These are phyloP conservation scores for Croton laevigatus DNA, from an alignment of 441 rosid species.

Conservation along the genomic window DNA sequence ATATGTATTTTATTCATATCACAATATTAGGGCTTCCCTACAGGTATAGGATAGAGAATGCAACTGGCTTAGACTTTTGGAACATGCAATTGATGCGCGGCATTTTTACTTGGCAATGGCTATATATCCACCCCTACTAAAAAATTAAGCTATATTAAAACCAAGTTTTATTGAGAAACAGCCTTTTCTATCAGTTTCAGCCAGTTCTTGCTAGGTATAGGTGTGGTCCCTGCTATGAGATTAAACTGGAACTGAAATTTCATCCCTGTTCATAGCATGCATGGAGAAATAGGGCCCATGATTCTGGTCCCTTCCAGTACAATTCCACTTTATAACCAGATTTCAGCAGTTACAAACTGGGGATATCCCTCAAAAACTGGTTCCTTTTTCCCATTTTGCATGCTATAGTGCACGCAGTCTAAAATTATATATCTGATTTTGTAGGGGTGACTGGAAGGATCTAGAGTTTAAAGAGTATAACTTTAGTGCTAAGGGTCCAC, in stretches of 20 bases:
- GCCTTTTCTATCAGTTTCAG: too few relatives aligned
- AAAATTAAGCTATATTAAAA: too few relatives aligned
- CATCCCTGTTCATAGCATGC: too few relatives aligned
- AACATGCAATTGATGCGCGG: background rate
- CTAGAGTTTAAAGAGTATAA: conserved; percentile 90
- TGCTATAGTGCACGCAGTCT: background rate
- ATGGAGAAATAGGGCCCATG: too few relatives aligned
- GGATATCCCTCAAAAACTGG: background rate
- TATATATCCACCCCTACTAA: too few relatives aligned
- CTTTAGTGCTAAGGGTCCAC: conserved; percentile 83
- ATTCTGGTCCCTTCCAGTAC: too few relatives aligned
- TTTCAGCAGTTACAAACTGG: background rate
- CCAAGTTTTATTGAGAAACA: too few relatives aligned
- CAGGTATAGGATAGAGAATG: conserved; percentile 51
- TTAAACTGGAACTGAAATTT: too few relatives aligned
- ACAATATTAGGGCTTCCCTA: conserved; percentile 40
- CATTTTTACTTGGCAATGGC: background rate
- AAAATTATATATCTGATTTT: conserved; percentile 18
- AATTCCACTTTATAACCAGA: too few relatives aligned
- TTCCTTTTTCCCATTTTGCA: conserved; percentile 3
- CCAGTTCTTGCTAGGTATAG: too few relatives aligned
- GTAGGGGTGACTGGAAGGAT: conserved; percentile 88
- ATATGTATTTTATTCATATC: background rate
- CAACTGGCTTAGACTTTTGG: conserved; percentile 34
- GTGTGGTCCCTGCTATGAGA: too few relatives aligned